phyloP scores from a whole-genome alignment of 2,329 filamentous ascomycete genomes.

The Talaromyces sp. region DNA sequence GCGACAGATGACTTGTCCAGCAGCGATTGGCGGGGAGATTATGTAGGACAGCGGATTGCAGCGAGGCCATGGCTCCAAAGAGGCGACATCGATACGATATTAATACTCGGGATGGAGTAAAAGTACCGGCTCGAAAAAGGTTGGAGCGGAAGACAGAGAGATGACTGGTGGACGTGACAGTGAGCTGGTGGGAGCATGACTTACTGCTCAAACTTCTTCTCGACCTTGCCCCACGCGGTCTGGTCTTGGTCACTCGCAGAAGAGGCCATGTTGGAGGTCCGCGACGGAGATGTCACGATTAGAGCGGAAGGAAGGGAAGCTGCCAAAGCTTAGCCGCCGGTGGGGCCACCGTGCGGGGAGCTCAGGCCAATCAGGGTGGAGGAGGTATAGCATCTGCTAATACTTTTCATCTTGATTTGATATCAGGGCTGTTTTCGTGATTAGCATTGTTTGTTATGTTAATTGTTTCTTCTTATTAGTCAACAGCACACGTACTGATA shows the following conservation, averaged over 20 bases:
- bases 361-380: not conserved
- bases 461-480: not conserved
- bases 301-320: not conserved
- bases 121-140: not conserved
- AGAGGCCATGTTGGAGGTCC: conserved; percentile 17
- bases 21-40: not conserved
- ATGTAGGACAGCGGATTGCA: not conserved
- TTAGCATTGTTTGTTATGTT: not conserved
- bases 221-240: conserved; percentile 49
- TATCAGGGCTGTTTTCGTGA: not conserved
- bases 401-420: not conserved
- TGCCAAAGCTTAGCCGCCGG: not conserved
- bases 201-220: conserved; percentile 61
- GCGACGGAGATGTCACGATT: not conserved
- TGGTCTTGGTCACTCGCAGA: conserved; percentile 16
- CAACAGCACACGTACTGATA: not conserved
- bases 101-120: not conserved
- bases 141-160: not conserved
- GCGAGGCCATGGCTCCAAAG: no score
- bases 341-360: not conserved
- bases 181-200: conserved; percentile 15
- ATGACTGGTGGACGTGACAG: not conserved
- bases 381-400: not conserved
- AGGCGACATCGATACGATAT: not conserved
- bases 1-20: not conserved